A percentile compares a stretch with the other conserved stretches of the same genome.
Evolutionary conservation across 495 filamentous ascomycete species (phyloP).

Genomic region (Aspergillus bridgeri): DNA sequence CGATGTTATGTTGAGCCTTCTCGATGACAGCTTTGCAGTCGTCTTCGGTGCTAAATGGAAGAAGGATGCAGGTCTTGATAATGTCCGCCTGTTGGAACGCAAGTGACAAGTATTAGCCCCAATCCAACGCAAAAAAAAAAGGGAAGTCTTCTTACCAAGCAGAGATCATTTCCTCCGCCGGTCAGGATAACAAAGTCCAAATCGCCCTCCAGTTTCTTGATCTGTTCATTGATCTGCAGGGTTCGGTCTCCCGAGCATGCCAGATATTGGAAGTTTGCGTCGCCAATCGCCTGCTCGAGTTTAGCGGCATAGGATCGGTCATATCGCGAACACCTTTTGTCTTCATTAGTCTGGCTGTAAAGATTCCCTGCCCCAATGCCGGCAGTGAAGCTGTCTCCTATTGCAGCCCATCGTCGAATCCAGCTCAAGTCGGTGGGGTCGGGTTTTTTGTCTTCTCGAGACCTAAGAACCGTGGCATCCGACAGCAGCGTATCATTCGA

Average conservation of each 20-base stretch:
- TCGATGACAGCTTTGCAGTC: constrained; percentile 19
- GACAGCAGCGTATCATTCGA: neutral
- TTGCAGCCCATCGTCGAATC: constrained; percentile 26
- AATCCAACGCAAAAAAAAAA: too few species aligned
- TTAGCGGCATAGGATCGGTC: constrained; percentile 17
- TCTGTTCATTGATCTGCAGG: constrained; percentile 19
- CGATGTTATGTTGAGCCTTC: constrained; percentile 19
- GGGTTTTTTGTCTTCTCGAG: neutral
- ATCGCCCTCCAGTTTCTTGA: constrained; percentile 2
- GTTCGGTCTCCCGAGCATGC: constrained; percentile 27
- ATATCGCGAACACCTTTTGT: constrained; percentile 27
- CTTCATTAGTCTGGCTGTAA: neutral
- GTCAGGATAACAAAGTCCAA: constrained; percentile 30
- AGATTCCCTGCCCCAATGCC: constrained; percentile 28
- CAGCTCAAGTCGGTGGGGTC: constrained; percentile 20
- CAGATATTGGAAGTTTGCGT: neutral
- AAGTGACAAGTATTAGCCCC: too few species aligned
- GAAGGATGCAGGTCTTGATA: constrained; percentile 25
- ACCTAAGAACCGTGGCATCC: constrained; percentile 3
- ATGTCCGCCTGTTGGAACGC: constrained; percentile 17
- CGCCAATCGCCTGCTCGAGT: constrained; percentile 7
- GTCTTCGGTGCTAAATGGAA: constrained; percentile 3
- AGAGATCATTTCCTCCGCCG: constrained; percentile 33
- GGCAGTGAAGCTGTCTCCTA: constrained; percentile 33
- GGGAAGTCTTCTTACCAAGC: constrained; percentile 20